Evolutionary conservation across 768 basidiomycete genomes (phyloP), one percentile per base, ranked within the genome.

Genomic region (Tephrocybe rancida): DNA sequence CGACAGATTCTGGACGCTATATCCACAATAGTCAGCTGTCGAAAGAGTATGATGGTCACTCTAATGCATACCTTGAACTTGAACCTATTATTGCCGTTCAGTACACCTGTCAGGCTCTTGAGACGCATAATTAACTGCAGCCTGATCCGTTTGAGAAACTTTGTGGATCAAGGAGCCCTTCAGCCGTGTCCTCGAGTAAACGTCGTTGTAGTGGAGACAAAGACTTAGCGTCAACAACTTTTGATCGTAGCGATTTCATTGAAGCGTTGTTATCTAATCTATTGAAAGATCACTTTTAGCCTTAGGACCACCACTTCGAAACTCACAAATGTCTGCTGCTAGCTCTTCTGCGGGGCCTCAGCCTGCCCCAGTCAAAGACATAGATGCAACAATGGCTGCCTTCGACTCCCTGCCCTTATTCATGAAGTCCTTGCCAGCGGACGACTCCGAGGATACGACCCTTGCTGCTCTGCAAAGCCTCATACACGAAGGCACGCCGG

Each of bases 401-500:
- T 74, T 83, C 44, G 87, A 95, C 59, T 76, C 81, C 3, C 72
- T 90, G 2, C 97, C 97, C 5, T 74, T 99, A 32, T 99, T 99
- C 73, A 98, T 98, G 95, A 86, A 85, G 61, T 82, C 85, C 18
- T 77, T 97, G 18, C 95, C 95, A 1, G 73, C 72, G 3, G 90
- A 89, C 5, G 82, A 82, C 10, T 64, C 76, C n/a, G 78, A 85
- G 21, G 86, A 90, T 59, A 71, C 77, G 2, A 80, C 85, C 2
- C 63, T 98, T 18, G 83, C 88, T 52, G 97, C 96, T 8, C 69
- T 98, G 41, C 92, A 95, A 68, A 87, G 83, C 60, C 80, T 99
- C 24, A 84, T 82, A 6, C 78, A 96, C 69, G 95, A 98, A 14
- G 97, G 95, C 25, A 90, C 92, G 14, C 88, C 94, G 48, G 91